Evolutionary conservation across 1,284 basidiomycete species (phyloP), one percentile per base, ranked within the genome.

Genomic region (Pseudozyma thailandica): DNA sequence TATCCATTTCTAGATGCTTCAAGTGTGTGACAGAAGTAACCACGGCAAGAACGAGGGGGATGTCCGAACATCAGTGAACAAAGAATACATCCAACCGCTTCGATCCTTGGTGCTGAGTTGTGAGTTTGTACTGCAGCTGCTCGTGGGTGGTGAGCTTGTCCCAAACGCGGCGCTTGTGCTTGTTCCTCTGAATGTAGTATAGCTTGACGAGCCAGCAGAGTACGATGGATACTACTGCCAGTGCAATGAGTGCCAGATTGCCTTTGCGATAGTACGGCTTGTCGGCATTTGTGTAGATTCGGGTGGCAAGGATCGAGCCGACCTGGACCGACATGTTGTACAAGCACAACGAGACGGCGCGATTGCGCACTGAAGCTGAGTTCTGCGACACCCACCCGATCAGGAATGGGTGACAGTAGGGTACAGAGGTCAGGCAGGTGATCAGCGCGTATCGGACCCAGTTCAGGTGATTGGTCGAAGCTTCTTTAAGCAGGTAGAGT

Each of bases 291-390:
- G 68, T 72, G 42, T 77, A 80, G 33, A 78, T 50, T n/a, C 64
- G 53, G 6, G 63, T 62, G 1, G 72, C 48, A 9, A 74, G 49
- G 31, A 80, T 57, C 5, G 52, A 54, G 15, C 62, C 66, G 4
- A 59, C 57, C 38, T 79, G 78, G 6, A 76, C 70, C 15, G 45
- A 61, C 77, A 75, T 79, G 62, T 76, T 77, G 58, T 75, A 74
- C 12, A 78, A 43, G 20, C 58, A 75, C 15, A 61, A 39, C 6
- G 66, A 48, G 6, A 78, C 63, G 7, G 76, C 61, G 0, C 76
- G 59, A 21, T 63, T 76, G 2, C 75, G 56, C 1, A 78, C 76
- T 12, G 68, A 72, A 6, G 47, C 23, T 6, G 72, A 62, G 33
- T 77, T 76, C 18, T 52, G 51, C 7, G 58, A 62, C 0, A 53